Base-by-base conservation (phyloP, 345 rosid genomes). In the Kandelia obovata region DNA sequence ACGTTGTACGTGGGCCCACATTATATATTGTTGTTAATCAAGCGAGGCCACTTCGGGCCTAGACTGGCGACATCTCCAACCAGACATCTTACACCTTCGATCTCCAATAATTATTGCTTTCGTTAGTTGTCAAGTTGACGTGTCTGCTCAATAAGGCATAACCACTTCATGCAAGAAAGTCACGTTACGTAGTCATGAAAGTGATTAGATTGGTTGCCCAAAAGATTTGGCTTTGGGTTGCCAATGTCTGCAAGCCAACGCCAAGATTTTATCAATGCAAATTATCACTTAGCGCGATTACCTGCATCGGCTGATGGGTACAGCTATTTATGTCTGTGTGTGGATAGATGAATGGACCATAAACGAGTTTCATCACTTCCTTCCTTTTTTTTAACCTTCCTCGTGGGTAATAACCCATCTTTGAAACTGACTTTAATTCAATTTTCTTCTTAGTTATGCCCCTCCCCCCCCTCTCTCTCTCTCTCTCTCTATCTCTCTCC, bases 121-220 rank as follows among this genome's bases (percentile, higher is more conserved):
- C 13, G 9, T 16, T 13, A 61, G 5, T 47, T 43, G 7, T 17
- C 60, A 51, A 52, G 34, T 69, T 32, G 30, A n/a, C 59, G 19
- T 32, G 31, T 51, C 66, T 30, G 49, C 21, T 43, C 56, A n/a
- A 11, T 7, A 26, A 19, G 6, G 6, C 6, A 9, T 9, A 7
- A n/a, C 47, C 73, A 61, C 32, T 23, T 26, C 73, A 61, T 69
- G 66, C 49, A 61, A 47, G 66, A 34, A 25, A 25, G 51, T 49
- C 60, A 51, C 59, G 46, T 60, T 49, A 55, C 49, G 26, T 7
- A 25, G 30, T 21, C 26, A 11, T 6, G 43, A 37, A 15, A 17
- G 49, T 37, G 53, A 53, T 46, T 32, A 39, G 25, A 9, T 26
- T 5, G 30, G 21, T 21, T 43, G 57, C 34, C 31, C 51, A 0